These are phyloP conservation scores for Cyclanthera cordifolia DNA, from an alignment of 306 rosid genomes.

Conservation along the genomic window DNA sequence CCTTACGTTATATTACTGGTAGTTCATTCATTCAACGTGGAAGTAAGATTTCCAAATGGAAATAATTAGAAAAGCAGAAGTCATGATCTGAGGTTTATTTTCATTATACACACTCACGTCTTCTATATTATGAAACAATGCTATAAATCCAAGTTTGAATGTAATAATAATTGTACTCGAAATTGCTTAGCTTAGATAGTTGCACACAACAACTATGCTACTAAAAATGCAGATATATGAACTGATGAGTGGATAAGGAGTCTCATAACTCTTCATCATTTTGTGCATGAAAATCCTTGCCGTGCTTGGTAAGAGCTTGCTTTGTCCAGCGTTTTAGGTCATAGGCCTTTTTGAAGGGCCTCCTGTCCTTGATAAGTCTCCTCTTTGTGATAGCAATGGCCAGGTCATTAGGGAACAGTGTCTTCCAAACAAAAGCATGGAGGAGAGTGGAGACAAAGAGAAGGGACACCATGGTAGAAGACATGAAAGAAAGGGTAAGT, in stretches of 20 bases:
- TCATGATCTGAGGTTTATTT: background rate
- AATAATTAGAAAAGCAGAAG: background rate
- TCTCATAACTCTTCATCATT: conserved; percentile 19
- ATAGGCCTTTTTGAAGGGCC: conserved; percentile 49
- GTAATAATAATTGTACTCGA: background rate
- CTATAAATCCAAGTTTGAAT: background rate
- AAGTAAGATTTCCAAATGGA: background rate
- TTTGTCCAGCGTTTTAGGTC: conserved; percentile 51
- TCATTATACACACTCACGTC: background rate
- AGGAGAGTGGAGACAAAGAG: conserved; percentile 60
- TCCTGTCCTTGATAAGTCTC: conserved; percentile 45
- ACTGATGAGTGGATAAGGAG: background rate
- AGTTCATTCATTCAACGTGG: background rate
- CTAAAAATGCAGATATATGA: too few relatives aligned
- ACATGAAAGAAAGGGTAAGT: conserved; percentile 52
- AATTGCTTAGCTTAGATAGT: background rate
- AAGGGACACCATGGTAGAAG: conserved; percentile 55
- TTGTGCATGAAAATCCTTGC: conserved; percentile 29
- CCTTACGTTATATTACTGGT: background rate
- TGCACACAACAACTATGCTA: background rate
- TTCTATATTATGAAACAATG: background rate
- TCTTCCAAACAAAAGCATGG: conserved; percentile 62
- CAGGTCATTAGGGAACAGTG: conserved; percentile 74
- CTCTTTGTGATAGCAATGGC: conserved; percentile 73
- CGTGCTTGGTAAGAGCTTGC: conserved; percentile 51